Evolutionary conservation across 2,329 filamentous ascomycete genomes (phyloP), one percentile per base, ranked within the genome.

Genomic region (Xylariaceae sp.): DNA sequence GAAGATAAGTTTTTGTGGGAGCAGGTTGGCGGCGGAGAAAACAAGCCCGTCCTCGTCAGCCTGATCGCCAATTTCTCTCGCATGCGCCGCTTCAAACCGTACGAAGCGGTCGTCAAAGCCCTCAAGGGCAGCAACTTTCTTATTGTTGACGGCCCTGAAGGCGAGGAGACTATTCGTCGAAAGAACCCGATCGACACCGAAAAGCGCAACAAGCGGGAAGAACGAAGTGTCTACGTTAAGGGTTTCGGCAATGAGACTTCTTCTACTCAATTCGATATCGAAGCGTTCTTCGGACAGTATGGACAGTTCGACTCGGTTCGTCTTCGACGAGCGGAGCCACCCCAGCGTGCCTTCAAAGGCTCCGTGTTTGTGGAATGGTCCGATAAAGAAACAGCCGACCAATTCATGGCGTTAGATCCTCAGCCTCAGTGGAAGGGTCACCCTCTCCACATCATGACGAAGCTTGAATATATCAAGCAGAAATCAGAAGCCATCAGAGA

Each of bases 351-450:
- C 50, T 99, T 97, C 85, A 99, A 99, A 80, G 91, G 92, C 64
- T 96, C 90, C 63, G 89, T 96, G 55, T 97, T 96, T 69, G 89
- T 96, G 62, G 92, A 96, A 72, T 99, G 97, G 71, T 80, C 83
- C 59, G 82, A 83, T 48, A 86, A 91, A 67, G 89, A 95, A 63
- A 80, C 83, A 27, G 86, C 89, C 65, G 80, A 91, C 70, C 84
- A 84, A 56, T 99, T 99, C 74, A 75, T 96, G 58, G 83, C 77
- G 11, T 75, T 90, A 41, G 87, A 95, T 52, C 86, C 89, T 26
- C 85, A 87, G 71, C 94, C 94, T 56, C 83, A 86, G 70, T 99
- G 85, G 84, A 85, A 95, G 71, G 91, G 80, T 50, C 79, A 88
- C 62, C 85, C 89, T 35, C 79, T 97, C 50, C 75, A 85, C 69